Conservation (phyloP, 306 rosid species). For the Benincasa hispida region DNA sequence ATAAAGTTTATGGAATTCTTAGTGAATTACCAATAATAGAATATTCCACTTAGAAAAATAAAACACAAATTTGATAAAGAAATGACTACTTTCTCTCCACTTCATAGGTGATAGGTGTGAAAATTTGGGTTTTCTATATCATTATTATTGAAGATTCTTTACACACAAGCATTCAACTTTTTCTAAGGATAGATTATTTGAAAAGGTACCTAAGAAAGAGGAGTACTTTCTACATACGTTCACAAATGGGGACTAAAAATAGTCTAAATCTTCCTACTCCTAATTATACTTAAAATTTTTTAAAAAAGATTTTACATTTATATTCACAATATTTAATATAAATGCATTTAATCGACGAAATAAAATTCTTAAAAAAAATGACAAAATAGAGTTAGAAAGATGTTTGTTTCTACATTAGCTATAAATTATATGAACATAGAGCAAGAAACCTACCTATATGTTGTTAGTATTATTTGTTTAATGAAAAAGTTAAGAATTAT, state of each 20-base stretch:
- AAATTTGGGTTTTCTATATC: constrained; percentile 7
- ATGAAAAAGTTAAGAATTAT: neutral
- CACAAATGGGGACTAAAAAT: constrained; percentile 32
- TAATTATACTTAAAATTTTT: no score
- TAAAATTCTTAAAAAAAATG: no score
- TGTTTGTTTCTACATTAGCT: constrained; percentile 41
- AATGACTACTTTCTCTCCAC: constrained; percentile 37
- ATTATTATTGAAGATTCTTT: constrained; percentile 28
- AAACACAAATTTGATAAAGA: constrained; percentile 11
- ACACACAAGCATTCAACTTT: constrained; percentile 55
- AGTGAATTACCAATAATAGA: constrained; percentile 57
- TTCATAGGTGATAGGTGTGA: constrained; percentile 39
- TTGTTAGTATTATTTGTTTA: neutral
- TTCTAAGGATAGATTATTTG: constrained; percentile 23
- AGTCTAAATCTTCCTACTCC: no score
- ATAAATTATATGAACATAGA: neutral
- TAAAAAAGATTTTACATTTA: constrained; percentile 23
- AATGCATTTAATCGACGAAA: neutral
- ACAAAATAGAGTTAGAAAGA: no score
- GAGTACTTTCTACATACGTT: constrained; percentile 23
- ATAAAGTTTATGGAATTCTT: constrained; percentile 41
- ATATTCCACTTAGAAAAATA: constrained; percentile 44
- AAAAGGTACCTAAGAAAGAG: constrained; percentile 31
- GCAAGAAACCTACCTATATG: neutral
- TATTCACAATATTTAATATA: constrained; percentile 13